Percentiles rank a stretch among this genome's conserved stretches.
These are phyloP conservation scores for Claviceps fusiformis DNA, from an alignment of 2,329 filamentous ascomycete species.

Conservation along the genomic window DNA sequence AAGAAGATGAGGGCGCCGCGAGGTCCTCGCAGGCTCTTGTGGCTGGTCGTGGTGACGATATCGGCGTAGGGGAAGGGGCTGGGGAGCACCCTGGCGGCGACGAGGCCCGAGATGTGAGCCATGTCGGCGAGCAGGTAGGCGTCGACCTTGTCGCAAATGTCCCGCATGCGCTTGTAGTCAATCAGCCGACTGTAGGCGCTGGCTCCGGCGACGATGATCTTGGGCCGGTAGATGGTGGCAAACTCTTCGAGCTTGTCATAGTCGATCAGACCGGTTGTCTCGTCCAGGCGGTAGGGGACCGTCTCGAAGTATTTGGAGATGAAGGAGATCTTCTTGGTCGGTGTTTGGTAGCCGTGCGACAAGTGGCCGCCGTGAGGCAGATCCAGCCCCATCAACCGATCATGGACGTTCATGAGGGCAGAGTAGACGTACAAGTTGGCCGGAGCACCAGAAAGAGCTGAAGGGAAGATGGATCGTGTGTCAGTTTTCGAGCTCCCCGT, in stretches of 20 bases:
- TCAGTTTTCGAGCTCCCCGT: background rate
- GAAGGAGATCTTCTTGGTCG: constrained; percentile 89
- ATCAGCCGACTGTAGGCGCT: constrained; percentile 94
- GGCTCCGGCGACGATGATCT: constrained; percentile 87
- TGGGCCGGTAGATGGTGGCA: constrained; percentile 81
- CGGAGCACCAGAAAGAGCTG: constrained; percentile 62
- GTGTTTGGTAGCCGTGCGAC: constrained; percentile 94
- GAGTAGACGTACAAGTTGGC: constrained; percentile 91
- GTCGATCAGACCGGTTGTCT: constrained; percentile 85
- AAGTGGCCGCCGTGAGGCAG: constrained; percentile 92
- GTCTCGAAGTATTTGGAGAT: constrained; percentile 99
- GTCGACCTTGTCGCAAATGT: constrained; percentile 80
- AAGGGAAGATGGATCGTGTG: background rate
- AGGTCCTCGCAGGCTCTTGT: constrained; percentile 92
- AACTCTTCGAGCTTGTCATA: constrained; percentile 84
- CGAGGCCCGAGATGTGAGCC: constrained; percentile 90
- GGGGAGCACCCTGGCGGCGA: constrained; percentile 83
- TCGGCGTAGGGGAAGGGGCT: constrained; percentile 83
- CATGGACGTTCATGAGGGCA: constrained; percentile 81
- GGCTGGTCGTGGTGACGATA: constrained; percentile 93
- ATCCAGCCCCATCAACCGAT: constrained; percentile 92
- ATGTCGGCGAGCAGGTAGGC: constrained; percentile 93
- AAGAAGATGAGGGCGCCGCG: constrained; percentile 98
- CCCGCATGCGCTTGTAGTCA: constrained; percentile 84
- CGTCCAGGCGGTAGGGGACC: constrained; percentile 82